phyloP scores from a whole-genome alignment of 306 rosid species.

The Alnus glutinosa region DNA sequence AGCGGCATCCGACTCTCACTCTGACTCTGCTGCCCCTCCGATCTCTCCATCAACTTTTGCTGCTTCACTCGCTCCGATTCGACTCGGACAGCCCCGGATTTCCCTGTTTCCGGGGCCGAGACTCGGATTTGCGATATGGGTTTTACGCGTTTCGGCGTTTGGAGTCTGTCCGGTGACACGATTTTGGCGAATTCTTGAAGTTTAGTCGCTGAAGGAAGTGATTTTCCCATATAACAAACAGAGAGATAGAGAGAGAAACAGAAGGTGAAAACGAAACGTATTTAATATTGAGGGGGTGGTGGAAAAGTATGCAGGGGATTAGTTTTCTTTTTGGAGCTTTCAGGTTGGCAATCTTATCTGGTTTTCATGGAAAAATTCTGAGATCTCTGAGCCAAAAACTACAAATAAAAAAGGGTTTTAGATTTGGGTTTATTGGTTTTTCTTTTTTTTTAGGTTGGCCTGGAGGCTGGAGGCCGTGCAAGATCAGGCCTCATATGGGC shows the following conservation, averaged over 20 bases:
- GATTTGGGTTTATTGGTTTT: neutral
- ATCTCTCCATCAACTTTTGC: slow-evolving; percentile 35
- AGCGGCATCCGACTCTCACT: slow-evolving; percentile 52
- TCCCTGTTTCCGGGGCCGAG: slow-evolving; percentile 32
- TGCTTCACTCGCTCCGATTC: slow-evolving; percentile 30
- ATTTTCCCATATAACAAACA: slow-evolving; percentile 58
- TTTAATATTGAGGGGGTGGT: neutral
- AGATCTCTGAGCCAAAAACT: neutral
- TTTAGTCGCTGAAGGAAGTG: slow-evolving; percentile 49
- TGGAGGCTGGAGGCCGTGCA: neutral
- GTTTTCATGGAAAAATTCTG: neutral
- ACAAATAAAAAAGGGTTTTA: neutral
- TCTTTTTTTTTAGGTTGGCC: neutral
- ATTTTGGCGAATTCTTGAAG: slow-evolving; percentile 51
- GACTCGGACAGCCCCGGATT: slow-evolving; percentile 31
- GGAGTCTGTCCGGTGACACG: slow-evolving; percentile 46
- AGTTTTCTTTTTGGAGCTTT: neutral
- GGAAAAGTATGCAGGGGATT: neutral
- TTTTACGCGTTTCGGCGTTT: slow-evolving; percentile 29
- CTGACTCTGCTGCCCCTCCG: slow-evolving; percentile 37
- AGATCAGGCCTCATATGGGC: neutral
- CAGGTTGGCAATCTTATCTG: neutral
- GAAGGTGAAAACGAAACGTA: too few relatives aligned
- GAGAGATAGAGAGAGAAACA: neutral
- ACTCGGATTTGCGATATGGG: slow-evolving; percentile 37